Evolutionary conservation across 2,329 filamentous ascomycete species (phyloP), one percentile per base, ranked within the genome.

Genomic region (Coniochaeta sp.): DNA sequence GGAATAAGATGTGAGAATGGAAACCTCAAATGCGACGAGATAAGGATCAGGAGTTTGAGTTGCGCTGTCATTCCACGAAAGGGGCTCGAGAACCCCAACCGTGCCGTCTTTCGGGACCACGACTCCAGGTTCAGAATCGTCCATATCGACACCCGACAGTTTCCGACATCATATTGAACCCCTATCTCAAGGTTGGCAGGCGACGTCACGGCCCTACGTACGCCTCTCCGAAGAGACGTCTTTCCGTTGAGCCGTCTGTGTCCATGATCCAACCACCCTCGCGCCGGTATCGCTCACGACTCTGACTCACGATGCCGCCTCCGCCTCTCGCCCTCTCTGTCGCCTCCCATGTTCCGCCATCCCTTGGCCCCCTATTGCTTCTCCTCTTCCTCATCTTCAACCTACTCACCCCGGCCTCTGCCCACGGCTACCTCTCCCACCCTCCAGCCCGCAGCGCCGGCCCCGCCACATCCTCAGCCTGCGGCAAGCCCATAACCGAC

Each of bases 401-500:
- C 54, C 31, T 38, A 26, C 33, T 43, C 7, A 22, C 24, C 47
- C 47, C 24, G n/a, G 9, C 47, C 24, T 17, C 24, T 7, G 26
- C 59, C 33, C 59, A 61, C 59, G 59, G 59, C 59, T 61, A 61
- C 56, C 38, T 61, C 44, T 31, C 47, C 22, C 50, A 19, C 43
- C 59, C 59, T 19, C 26, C 59, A 4, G 26, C 59, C n/a, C 59
- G 59, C 24, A 54, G 36, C 26, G 52, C 31, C 38, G 59, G 59
- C 6, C 38, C 59, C 17, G 55, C 59, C 19, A 28, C 55, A 1
- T 16, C 34, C 17, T 6, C 55, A 1, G 59, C 54, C 3, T 60
- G 59, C 38, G 59, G 59, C 52, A 58, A 31, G 59, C 33, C 52
- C 14, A 58, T 64, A 52, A 60, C 61, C n/a, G 61, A 62, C 33